phyloP scores from a whole-genome alignment of 495 filamentous ascomycete genomes.

The Hyaloscypha hepaticicola region DNA sequence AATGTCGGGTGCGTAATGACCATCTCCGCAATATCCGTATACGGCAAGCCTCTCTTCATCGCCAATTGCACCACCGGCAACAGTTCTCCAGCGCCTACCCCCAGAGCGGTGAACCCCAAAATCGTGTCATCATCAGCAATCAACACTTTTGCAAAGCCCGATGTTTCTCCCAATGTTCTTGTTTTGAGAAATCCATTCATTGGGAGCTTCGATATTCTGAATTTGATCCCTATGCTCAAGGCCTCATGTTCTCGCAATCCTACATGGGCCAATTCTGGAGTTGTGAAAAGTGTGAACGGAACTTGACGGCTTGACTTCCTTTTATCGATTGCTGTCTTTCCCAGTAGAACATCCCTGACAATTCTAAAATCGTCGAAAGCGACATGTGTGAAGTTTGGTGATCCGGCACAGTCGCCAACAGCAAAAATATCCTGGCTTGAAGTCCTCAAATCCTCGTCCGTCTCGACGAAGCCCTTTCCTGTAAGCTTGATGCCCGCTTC shows the following conservation, averaged over 20 bases:
- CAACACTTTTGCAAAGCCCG: background rate
- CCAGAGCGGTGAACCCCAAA: constrained; percentile 21
- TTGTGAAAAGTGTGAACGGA: constrained; percentile 1
- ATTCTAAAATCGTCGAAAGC: constrained; percentile 3
- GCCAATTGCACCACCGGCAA: constrained; percentile 20
- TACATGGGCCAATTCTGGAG: background rate
- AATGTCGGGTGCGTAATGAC: constrained; percentile 22
- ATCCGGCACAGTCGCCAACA: background rate
- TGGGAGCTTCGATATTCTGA: background rate
- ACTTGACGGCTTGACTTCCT: background rate
- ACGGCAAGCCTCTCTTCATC: constrained; percentile 16
- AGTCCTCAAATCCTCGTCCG: background rate
- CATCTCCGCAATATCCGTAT: constrained; percentile 20
- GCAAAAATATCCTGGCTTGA: background rate
- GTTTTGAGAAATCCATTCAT: background rate
- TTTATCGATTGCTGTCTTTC: background rate
- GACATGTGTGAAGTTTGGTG: background rate
- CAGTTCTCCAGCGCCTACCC: constrained; percentile 15
- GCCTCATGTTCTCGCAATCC: background rate
- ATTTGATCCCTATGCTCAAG: background rate
- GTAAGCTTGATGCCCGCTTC: background rate
- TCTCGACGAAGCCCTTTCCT: background rate
- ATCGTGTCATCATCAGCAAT: constrained; percentile 12
- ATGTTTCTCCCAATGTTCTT: background rate
- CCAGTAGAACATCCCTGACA: background rate